Evolutionary conservation across 345 rosid genomes (phyloP), one percentile per base, ranked within the genome.

Genomic region (Pistacia integerrima): DNA sequence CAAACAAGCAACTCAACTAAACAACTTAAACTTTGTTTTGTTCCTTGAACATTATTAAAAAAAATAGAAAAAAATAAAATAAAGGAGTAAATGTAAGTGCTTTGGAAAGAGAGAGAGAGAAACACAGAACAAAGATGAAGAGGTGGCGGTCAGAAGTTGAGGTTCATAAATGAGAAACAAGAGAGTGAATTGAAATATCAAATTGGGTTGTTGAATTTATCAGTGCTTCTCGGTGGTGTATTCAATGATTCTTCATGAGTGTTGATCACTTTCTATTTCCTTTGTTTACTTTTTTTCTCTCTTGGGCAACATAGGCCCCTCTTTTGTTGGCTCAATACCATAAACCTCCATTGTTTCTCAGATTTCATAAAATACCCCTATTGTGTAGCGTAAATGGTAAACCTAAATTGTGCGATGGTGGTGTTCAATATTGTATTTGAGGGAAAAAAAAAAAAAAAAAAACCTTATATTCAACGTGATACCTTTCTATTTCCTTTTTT

Each of bases 161-260:
- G 77, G 66, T 80, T 77, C 81, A 85, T 84, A 85, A 86, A 89
- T 86, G 86, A 66, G 64, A 35, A 70, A 71, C 55, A 38, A 66
- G 54, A 38, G 38, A 64, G 62, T 36, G 35, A 70, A 74, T 35
- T 51, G 25, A 16, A 70, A 68, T 61, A 74, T 74, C 61, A 70
- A 74, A 22, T 67, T 41, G 28, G 79, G 78, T 69, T 51, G 84
- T 69, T 80, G 83, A 80, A 73, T 62, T 76, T 77, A 60, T 75
- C 77, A 70, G 80, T 35, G 82, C 63, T 73, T 77, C 61, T 71
- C 60, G 78, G 83, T 77, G 76, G 81, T 54, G 85, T 46, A 80
- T 80, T 85, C 82, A 87, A 83, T 86, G 83, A 79, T 82, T 81
- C 86, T 68, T 86, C 82, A 68, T 82, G 64, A 77, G 73, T 68